A percentile compares a stretch with the other conserved stretches of the same genome.
These are phyloP conservation scores for Phialocephala subalpina DNA, from an alignment of 2,329 filamentous ascomycete genomes.

Conservation along the genomic window DNA sequence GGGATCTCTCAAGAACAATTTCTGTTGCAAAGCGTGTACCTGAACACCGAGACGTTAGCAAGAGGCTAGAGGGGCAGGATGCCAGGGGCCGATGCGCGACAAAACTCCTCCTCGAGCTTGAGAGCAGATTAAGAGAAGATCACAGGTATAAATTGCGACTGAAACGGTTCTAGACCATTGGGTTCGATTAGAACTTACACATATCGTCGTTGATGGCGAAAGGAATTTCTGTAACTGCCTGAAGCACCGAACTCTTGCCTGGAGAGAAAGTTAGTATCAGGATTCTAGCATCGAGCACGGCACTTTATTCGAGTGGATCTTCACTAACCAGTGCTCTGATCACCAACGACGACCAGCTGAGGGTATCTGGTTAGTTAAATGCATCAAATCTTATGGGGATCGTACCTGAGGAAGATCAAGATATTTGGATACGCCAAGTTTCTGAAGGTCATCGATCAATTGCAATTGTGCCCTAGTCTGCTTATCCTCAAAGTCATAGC, in stretches of 20 bases:
- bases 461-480: constrained; percentile 29
- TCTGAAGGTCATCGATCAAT: constrained; percentile 33
- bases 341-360: constrained; percentile 48
- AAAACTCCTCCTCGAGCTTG: no score
- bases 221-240: constrained; percentile 46
- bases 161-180: no score
- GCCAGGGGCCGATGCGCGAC: no score
- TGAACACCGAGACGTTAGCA: no score
- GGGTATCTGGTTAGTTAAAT: constrained; percentile 5
- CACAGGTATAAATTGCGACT: no score
- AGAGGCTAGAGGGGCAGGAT: no score
- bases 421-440: constrained; percentile 27
- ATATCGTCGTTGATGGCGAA: constrained; percentile 49
- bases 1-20: constrained; percentile 47
- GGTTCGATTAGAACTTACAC: constrained; percentile 52
- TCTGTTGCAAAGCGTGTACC: no score
- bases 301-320: no score
- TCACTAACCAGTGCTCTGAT: constrained; percentile 46
- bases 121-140: no score
- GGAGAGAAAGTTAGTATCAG: not conserved
- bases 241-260: constrained; percentile 45
- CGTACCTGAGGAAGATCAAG: constrained; percentile 31
- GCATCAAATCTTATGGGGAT: not conserved
- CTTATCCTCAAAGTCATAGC: constrained; percentile 32
- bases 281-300: no score